Evolutionary conservation across 192 early-diverging fungal species (phyloP), one percentile per base, ranked within the genome.

Genomic region (Phycomyces nitens): DNA sequence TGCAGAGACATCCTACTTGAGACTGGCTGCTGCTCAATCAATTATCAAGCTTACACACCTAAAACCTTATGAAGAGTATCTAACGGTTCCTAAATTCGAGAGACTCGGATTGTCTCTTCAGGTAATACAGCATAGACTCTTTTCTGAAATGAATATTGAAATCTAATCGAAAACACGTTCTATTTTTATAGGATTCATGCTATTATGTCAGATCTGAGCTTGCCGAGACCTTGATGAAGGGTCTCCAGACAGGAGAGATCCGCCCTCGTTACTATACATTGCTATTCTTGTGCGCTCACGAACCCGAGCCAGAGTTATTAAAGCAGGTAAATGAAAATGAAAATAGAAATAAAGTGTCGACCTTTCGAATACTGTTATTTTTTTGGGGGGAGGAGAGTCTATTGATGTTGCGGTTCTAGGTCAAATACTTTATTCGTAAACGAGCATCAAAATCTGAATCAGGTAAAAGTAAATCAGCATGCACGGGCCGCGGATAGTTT

Each of bases 211-310:
- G 96, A 6, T 79, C 84, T 34, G 70, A 76, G 1, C 86, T 96
- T 53, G 69, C 88, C 26, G 77, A 84, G 5, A 84, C 85, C 58
- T 76, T 99, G 43, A 75, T 94, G 56, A 86, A 83, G n/a, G 78
- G 85, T 56, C 72, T 96, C 53, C 80, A 81, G 7, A 29, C 68
- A 14, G 66, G 80, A 56, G 74, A 77, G 2, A 66, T 99, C 0
- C 87, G 84, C 41, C 72, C 85, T 53, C 83, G 93, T 1, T 95
- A 87, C 63, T 69, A 88, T 21, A 73, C 88, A 15, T 67, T 87
- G 7, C 53, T 96, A 43, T 84, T 93, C 61, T 68, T 99, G 50
- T 86, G 83, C 6, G 96, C 94, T 0, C 87, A 94, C 64, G 96
- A 99, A 40, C 92, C 93, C 0, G 93, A 95, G 59, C 49, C 67